Percentiles rank a stretch among this genome's conserved stretches.
Conservation (phyloP, 305 asterid genomes). For the Rubia balearica region DNA sequence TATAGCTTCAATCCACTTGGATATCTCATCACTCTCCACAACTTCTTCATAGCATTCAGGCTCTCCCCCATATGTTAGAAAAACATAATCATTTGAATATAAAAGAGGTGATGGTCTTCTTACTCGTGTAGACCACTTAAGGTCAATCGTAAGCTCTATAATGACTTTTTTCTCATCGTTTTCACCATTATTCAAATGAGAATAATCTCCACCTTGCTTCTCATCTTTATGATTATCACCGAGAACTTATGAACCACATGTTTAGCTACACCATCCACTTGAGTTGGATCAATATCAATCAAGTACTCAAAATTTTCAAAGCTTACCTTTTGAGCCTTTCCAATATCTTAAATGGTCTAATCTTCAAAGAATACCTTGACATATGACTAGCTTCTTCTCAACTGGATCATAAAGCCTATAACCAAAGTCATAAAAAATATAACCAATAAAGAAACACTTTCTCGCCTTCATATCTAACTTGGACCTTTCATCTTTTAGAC, state of each 20-base stretch:
- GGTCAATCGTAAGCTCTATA: background rate
- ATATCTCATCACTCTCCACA: background rate
- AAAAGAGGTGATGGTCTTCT: background rate
- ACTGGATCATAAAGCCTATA: background rate
- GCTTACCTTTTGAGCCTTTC: background rate
- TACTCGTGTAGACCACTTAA: background rate
- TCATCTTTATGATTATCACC: background rate
- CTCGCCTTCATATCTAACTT: background rate
- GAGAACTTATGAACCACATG: background rate
- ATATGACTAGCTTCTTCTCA: background rate
- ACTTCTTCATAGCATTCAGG: background rate
- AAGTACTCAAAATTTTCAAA: background rate
- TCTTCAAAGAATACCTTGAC: background rate
- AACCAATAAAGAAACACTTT: background rate
- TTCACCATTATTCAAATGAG: background rate
- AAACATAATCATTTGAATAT: background rate
- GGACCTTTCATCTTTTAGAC: constrained; percentile 5
- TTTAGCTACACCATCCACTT: background rate
- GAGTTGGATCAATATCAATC: background rate
- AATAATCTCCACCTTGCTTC: background rate
- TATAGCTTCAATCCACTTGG: background rate
- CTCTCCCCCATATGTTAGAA: background rate
- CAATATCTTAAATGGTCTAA: background rate
- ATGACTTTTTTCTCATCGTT: background rate
- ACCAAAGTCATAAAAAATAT: background rate